These are phyloP conservation scores for Stachybotrys elegans DNA, from an alignment of 2,329 filamentous ascomycete genomes.

Conservation along the genomic window DNA sequence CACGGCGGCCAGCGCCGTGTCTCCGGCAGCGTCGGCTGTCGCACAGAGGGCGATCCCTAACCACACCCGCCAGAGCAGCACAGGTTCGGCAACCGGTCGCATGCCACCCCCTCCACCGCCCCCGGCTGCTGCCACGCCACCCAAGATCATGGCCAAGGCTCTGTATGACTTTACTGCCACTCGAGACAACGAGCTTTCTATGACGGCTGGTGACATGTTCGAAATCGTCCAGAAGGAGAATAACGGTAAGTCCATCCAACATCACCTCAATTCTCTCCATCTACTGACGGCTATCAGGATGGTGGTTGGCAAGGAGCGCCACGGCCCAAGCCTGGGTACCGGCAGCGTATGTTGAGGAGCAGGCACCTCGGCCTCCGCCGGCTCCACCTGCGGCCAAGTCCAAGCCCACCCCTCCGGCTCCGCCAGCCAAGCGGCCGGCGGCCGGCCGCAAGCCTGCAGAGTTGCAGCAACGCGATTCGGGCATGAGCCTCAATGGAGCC, in stretches of 20 bases:
- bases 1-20: slow-evolving; percentile 18
- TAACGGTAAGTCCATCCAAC: slow-evolving; percentile 73
- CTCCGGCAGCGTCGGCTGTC: slow-evolving; percentile 13
- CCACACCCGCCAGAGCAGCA: slow-evolving; percentile 51
- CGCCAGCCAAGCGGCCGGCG: slow-evolving; percentile 74
- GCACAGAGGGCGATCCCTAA: slow-evolving; percentile 22
- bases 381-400: slow-evolving; percentile 52
- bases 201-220: slow-evolving; percentile 75
- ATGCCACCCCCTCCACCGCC: slow-evolving; percentile 62
- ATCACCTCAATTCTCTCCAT: not conserved
- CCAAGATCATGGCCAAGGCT: slow-evolving; percentile 81
- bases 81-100: slow-evolving; percentile 43
- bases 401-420: slow-evolving; percentile 71
- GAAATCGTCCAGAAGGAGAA: slow-evolving; percentile 90
- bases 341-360: slow-evolving; percentile 88
- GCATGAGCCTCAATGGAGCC: slow-evolving; percentile 54
- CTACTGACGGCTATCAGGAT: slow-evolving; percentile 56
- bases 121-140: slow-evolving; percentile 55
- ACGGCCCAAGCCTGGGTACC: slow-evolving; percentile 86
- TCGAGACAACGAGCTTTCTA: slow-evolving; percentile 76
- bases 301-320: slow-evolving; percentile 85
- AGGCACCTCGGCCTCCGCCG: slow-evolving; percentile 60
- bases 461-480: slow-evolving; percentile 66
- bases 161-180: slow-evolving; percentile 89
- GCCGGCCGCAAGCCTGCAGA: slow-evolving; percentile 66